phyloP scores from a whole-genome alignment of 2,329 filamentous ascomycete species.

The Pleurostoma richardsiae region DNA sequence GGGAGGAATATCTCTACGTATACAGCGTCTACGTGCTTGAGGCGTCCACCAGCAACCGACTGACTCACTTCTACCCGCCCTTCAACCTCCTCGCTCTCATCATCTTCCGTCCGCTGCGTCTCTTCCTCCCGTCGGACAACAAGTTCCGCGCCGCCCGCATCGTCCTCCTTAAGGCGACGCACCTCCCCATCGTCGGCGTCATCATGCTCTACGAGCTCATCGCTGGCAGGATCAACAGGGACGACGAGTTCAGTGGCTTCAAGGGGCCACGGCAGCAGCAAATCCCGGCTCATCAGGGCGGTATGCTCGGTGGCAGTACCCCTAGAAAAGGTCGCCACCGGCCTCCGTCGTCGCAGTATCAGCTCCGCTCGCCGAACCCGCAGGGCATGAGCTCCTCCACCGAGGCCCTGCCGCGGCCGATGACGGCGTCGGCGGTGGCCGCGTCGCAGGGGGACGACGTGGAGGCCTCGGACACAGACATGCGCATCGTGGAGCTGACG shows the following conservation, averaged over 20 bases:
- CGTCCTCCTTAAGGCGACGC: slow-evolving; percentile 56
- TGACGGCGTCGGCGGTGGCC: slow-evolving; percentile 6
- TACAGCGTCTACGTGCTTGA: slow-evolving; percentile 63
- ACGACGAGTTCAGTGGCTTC: slow-evolving; percentile 42
- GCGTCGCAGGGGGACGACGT: slow-evolving; percentile 9
- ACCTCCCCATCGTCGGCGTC: slow-evolving; percentile 62
- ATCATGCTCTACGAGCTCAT: slow-evolving; percentile 65
- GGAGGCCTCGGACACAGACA: slow-evolving; percentile 27
- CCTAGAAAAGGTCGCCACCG: slow-evolving; percentile 1
- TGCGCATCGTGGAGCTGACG: slow-evolving; percentile 7
- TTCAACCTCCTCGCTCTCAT: slow-evolving; percentile 71
- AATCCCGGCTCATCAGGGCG: slow-evolving; percentile 3
- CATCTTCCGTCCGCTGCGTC: slow-evolving; percentile 65
- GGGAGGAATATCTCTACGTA: slow-evolving; percentile 75
- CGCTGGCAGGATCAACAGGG: slow-evolving; percentile 25
- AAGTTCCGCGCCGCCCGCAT: slow-evolving; percentile 60
- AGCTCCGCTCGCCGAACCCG: background rate
- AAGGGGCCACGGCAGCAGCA: slow-evolving; percentile 33
- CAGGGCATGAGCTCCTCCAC: slow-evolving; percentile 7
- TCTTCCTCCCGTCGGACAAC: slow-evolving; percentile 59
- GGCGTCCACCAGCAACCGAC: slow-evolving; percentile 62
- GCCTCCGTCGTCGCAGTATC: background rate
- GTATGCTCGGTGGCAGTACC: slow-evolving; percentile 4
- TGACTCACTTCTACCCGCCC: slow-evolving; percentile 66
- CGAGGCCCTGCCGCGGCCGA: slow-evolving; percentile 7